These are phyloP conservation scores for Phytophthora nicotianae DNA, from an alignment of 352 stramenopile genomes.

Conservation along the genomic window DNA sequence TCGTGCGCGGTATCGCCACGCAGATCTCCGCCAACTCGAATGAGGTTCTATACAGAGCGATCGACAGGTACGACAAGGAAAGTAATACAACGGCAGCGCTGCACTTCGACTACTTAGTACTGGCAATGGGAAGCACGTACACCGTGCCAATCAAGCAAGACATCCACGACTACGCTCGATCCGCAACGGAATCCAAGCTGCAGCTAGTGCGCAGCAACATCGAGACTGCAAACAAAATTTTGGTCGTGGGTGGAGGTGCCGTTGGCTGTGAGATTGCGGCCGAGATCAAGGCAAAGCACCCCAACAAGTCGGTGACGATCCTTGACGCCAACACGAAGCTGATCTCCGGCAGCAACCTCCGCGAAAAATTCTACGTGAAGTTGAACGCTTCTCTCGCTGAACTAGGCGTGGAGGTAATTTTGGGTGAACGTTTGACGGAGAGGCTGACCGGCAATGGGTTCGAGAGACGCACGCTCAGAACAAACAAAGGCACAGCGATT, in stretches of 20 bases:
- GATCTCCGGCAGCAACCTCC: conserved; percentile 25
- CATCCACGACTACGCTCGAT: conserved; percentile 18
- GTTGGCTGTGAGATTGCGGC: conserved; percentile 44
- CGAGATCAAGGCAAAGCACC: conserved; percentile 42
- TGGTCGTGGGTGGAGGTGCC: conserved; percentile 36
- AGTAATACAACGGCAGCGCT: conserved; percentile 9
- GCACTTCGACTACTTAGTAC: conserved; percentile 44
- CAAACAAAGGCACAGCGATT: conserved; percentile 39
- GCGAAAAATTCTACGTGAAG: conserved; percentile 24
- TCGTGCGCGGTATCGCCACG: conserved; percentile 32
- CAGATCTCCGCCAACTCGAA: conserved; percentile 30
- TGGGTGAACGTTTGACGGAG: conserved; percentile 33
- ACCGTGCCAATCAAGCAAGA: conserved; percentile 39
- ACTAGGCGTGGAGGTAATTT: conserved; percentile 31
- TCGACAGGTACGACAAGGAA: conserved; percentile 25
- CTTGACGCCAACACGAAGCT: conserved; percentile 32
- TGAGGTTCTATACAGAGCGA: conserved; percentile 28
- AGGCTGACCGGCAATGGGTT: conserved; percentile 26
- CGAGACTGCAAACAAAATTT: conserved; percentile 26
- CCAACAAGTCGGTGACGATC: conserved; percentile 39
- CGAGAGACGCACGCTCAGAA: conserved; percentile 27
- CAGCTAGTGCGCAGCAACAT: conserved; percentile 32
- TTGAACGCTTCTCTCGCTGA: conserved; percentile 25
- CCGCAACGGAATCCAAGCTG: conserved; percentile 30
- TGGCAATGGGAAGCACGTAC: conserved; percentile 45